Base-by-base conservation (phyloP, 1,139 yeast species). In the Hyphopichia khmerensis region DNA sequence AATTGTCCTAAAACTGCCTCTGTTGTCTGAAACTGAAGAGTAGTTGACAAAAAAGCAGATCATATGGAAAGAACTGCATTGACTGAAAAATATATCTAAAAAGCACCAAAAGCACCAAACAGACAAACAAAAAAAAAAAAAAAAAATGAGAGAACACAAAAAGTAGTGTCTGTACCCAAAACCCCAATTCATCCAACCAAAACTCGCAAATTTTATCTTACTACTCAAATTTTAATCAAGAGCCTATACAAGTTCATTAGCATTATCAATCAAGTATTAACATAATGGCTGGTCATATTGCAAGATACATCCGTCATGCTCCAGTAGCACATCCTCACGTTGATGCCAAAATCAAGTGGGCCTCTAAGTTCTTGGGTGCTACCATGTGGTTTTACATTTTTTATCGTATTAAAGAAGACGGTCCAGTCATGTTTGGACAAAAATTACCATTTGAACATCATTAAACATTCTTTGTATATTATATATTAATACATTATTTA, bases 361-460 rank as follows among this genome's bases (percentile, higher is more conserved):
- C 82, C 23, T 77, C 87, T 40, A 82, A 83, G 57, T 60, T 75
- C 33, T 73, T 87, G 42, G 95, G 95, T 8, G 95, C 91, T 37
- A 77, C 89, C 48, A 84, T 86, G 91, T 86, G 93, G 90, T 87
- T 86, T 64, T 87, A 88, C 84, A 78, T 87, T 50, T 77, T 87
- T 62, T 86, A 85, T 75, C 73, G 95, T 63, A 70, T 86, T 39
- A 82, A 84, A 65, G 84, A 85, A 65, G 91, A 81, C 52, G 82
- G 81, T 49, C 79, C 80, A 46, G 80, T 77, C 33, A 76, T 81
- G 74, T 70, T 75, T 54, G 84, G 75, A 26, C 62, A 63, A 43
- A 69, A 69, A 51, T 62, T 67, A 53, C 75, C 76, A 36, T 70
- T 69, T 48, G 75, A 70, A 59, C 65, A 66, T 51, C 72, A 69